These are phyloP conservation scores for Orbilia brochopaga DNA, from an alignment of 2,329 filamentous ascomycete genomes.

Conservation along the genomic window DNA sequence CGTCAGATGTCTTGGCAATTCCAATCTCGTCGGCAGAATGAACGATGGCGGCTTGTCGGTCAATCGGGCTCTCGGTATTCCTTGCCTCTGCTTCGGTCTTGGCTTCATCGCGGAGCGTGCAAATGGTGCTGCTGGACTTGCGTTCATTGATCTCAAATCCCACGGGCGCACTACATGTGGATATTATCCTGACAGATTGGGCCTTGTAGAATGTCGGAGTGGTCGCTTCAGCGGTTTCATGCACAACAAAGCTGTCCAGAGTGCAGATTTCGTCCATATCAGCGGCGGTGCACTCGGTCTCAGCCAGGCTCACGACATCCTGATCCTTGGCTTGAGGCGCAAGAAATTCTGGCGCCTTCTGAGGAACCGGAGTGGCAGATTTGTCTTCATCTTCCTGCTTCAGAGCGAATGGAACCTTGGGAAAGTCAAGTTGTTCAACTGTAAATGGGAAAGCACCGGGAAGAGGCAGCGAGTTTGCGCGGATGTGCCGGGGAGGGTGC, in stretches of 20 bases:
- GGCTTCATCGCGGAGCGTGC: conserved; percentile 32
- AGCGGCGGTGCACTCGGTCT: conserved; percentile 23
- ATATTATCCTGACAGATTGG: conserved; percentile 42
- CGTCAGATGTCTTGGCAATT: conserved; percentile 59
- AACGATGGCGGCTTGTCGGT: conserved; percentile 12
- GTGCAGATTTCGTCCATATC: conserved; percentile 42
- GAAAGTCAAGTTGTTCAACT: conserved; percentile 40
- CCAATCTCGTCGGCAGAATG: conserved; percentile 57
- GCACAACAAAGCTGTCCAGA: conserved; percentile 38
- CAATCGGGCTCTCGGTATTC: conserved; percentile 20
- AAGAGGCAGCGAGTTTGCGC: conserved; percentile 46
- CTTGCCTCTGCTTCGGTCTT: conserved; percentile 16
- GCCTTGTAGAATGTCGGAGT: conserved; percentile 47
- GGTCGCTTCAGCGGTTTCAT: conserved; percentile 44
- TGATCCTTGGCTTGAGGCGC: conserved; percentile 18
- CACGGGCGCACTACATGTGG: conserved; percentile 37
- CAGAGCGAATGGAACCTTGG: conserved; percentile 15
- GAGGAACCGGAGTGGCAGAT: conserved; percentile 25
- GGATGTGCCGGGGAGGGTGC: conserved; percentile 24
- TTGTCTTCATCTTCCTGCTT: conserved; percentile 25
- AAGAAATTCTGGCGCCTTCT: conserved; percentile 25
- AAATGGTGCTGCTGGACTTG: conserved; percentile 42
- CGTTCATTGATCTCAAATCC: conserved; percentile 38
- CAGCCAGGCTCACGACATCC: conserved; percentile 35
- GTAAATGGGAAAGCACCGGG: conserved; percentile 42